phyloP scores from a whole-genome alignment of 2,329 filamentous ascomycete species.

The Colletotrichum abscissum region DNA sequence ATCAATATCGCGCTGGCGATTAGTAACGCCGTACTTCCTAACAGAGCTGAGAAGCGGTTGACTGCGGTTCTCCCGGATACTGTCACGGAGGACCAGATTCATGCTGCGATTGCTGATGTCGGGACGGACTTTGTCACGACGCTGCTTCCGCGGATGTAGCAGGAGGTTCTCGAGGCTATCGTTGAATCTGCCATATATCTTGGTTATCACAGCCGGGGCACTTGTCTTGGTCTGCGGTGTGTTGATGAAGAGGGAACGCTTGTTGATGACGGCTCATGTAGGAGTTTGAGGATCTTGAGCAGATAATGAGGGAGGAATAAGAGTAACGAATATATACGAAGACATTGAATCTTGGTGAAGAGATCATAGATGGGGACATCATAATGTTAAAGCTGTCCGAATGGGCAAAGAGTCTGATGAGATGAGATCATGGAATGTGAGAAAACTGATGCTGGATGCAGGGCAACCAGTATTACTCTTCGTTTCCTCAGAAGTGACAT shows the following conservation, averaged over 20 bases:
- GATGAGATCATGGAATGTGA: too few species aligned
- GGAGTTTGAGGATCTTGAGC: background rate
- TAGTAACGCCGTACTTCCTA: slow-evolving; percentile 44
- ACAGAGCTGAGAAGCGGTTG: slow-evolving; percentile 42
- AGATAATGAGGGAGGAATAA: too few species aligned
- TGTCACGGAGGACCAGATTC: slow-evolving; percentile 38
- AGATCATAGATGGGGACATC: too few species aligned
- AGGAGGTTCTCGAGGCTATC: slow-evolving; percentile 40
- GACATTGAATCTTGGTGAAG: too few species aligned
- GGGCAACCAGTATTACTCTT: too few species aligned
- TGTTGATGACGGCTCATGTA: slow-evolving; percentile 21
- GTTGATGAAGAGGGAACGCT: slow-evolving; percentile 29
- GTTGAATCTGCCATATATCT: slow-evolving; percentile 37
- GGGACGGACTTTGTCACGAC: slow-evolving; percentile 23
- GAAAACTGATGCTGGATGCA: too few species aligned
- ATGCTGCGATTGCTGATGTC: slow-evolving; percentile 40
- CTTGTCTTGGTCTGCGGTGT: slow-evolving; percentile 42
- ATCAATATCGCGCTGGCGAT: slow-evolving; percentile 32
- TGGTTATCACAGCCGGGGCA: slow-evolving; percentile 51
- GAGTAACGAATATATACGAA: too few species aligned
- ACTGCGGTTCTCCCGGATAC: slow-evolving; percentile 38
- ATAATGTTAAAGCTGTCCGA: too few species aligned
- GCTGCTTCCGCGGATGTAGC: slow-evolving; percentile 35
- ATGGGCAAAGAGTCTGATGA: too few species aligned
- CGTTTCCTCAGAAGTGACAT: too few species aligned